Evolutionary conservation across 1,284 basidiomycete genomes (phyloP).

Genomic region (Naganishia liquefaciens): DNA sequence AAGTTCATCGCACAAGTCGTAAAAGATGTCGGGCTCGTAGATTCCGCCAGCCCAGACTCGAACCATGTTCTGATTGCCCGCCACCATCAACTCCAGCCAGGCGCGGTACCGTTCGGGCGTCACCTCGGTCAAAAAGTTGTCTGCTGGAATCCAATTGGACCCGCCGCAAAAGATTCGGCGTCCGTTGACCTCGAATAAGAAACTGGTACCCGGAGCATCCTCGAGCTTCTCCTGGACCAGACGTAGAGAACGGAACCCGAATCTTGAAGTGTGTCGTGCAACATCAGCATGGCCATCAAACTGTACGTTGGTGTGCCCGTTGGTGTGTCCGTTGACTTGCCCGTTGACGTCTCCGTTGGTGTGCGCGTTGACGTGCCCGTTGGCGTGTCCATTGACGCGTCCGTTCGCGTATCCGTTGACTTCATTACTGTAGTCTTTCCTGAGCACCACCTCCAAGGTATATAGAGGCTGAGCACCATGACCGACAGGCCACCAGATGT

Average conservation of each 20-base stretch:
- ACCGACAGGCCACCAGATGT: constrained; percentile 73
- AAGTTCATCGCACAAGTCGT: constrained; percentile 62
- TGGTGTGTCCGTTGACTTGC: not conserved
- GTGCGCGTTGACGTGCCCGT: not conserved
- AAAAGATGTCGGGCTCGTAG: constrained; percentile 58
- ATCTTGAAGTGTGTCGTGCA: constrained; percentile 57
- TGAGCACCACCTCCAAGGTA: constrained; percentile 59
- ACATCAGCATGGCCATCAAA: constrained; percentile 32
- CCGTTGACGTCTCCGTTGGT: constrained; percentile 1
- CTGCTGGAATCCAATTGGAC: constrained; percentile 90
- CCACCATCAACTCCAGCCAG: constrained; percentile 56
- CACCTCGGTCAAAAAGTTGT: constrained; percentile 78
- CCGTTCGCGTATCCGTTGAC: not conserved
- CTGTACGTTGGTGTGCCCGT: constrained; percentile 37
- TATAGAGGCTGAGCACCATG: constrained; percentile 80
- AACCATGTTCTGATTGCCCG: constrained; percentile 60
- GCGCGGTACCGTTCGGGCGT: constrained; percentile 55
- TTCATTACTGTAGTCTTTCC: constrained; percentile 30
- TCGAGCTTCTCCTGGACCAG: constrained; percentile 73
- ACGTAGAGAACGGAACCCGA: constrained; percentile 72
- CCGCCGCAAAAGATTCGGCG: constrained; percentile 81
- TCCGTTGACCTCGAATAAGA: constrained; percentile 86
- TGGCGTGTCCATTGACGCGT: not conserved
- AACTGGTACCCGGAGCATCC: constrained; percentile 72
- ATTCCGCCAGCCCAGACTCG: constrained; percentile 60